These are phyloP conservation scores for Macrophomina pseudophaseolina DNA, from an alignment of 2,329 filamentous ascomycete genomes.

Conservation along the genomic window DNA sequence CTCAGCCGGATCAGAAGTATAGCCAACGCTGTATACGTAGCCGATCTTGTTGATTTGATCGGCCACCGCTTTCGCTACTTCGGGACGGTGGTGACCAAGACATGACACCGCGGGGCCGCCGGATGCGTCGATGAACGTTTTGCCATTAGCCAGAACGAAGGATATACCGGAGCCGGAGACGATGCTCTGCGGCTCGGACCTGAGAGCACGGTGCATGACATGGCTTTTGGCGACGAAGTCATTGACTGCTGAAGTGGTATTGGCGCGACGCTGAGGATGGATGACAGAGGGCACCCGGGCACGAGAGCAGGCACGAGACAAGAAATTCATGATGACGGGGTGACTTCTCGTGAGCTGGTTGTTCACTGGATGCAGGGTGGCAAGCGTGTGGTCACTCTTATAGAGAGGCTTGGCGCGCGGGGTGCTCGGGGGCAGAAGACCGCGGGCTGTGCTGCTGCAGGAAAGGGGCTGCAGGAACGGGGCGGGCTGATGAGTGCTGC, in stretches of 20 bases:
- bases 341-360: not conserved
- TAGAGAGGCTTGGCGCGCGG: constrained; percentile 8
- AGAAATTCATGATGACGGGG: not conserved
- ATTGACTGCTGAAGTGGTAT: constrained; percentile 3
- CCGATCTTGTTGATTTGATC: constrained; percentile 25
- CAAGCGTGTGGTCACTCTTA: constrained; percentile 8
- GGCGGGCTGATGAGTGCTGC: too few species aligned
- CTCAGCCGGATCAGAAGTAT: constrained; percentile 23
- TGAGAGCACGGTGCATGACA: constrained; percentile 20
- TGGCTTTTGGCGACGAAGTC: constrained; percentile 11
- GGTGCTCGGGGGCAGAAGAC: not conserved
- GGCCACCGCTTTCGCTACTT: constrained; percentile 21
- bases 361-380: not conserved
- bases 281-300: not conserved
- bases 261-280: not conserved
- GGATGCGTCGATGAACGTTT: constrained; percentile 29
- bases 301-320: not conserved
- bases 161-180: constrained; percentile 18
- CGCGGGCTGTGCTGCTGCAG: not conserved
- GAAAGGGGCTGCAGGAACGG: too few species aligned
- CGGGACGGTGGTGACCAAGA: constrained; percentile 28
- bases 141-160: constrained; percentile 27
- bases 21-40: constrained; percentile 25
- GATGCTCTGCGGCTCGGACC: constrained; percentile 3
- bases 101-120: constrained; percentile 29